A percentile compares a stretch with the other conserved stretches of the same genome.
Conservation (phyloP, 441 rosid species). For the Brassica balearica region DNA sequence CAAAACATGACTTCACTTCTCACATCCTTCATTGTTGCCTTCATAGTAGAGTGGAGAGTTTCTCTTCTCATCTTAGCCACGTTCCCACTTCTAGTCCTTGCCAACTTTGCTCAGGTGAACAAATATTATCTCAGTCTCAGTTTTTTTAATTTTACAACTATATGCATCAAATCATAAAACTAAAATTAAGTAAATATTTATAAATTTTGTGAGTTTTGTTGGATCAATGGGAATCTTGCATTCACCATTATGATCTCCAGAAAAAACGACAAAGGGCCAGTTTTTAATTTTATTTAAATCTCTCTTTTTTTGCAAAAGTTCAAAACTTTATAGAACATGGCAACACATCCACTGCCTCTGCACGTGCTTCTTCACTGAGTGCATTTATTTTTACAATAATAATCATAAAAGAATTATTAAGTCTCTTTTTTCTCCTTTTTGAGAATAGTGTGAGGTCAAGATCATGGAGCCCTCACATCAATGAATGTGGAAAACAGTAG, state of each 20-base stretch:
- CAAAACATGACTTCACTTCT: conserved; percentile 99
- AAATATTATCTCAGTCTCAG: background rate
- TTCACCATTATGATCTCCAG: conserved; percentile 32
- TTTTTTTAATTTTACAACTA: background rate
- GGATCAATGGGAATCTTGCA: conserved; percentile 40
- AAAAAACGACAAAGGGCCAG: conserved; percentile 44
- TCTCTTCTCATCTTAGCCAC: conserved; percentile 94
- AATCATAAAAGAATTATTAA: conserved; percentile 45
- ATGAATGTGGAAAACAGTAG: conserved; percentile 45
- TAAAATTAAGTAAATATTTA: conserved; percentile 14
- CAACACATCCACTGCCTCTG: conserved; percentile 45
- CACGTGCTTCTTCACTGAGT: conserved; percentile 43
- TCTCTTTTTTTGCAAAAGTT: conserved; percentile 12
- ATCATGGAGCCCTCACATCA: conserved; percentile 48
- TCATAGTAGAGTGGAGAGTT: conserved; percentile 98
- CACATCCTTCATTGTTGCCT: conserved; percentile 96
- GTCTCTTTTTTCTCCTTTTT: conserved; percentile 10
- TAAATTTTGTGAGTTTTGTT: conserved; percentile 13
- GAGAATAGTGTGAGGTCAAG: conserved; percentile 44
- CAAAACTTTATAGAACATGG: conserved; percentile 45
- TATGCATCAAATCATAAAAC: conserved; percentile 14
- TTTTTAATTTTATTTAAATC: background rate
- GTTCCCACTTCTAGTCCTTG: conserved; percentile 97
- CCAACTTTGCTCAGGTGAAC: conserved; percentile 97
- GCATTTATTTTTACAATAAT: conserved; percentile 44